Base-by-base conservation (phyloP, 2,329 filamentous ascomycete species). In the Arthrobotrys entomopaga region DNA sequence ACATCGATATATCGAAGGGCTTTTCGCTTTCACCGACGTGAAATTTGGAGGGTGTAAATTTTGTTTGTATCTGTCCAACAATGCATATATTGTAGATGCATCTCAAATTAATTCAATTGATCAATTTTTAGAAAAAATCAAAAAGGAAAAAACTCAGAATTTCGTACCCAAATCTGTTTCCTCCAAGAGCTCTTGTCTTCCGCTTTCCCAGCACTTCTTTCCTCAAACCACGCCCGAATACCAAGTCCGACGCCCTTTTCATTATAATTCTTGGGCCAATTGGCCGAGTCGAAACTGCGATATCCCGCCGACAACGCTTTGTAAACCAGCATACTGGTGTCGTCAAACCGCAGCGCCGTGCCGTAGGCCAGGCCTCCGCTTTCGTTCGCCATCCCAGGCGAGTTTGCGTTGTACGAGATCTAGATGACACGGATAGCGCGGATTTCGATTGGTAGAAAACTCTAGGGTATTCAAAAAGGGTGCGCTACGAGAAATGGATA, bases 261-360 rank as follows among this genome's bases (percentile, higher is more conserved):
- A 38, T 56, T 56, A 56, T 56, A 56, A 24, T 56, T 26, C 16
- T 56, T 56, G 6, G 52, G 22, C 52, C 52, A 56, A 22, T 56
- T 56, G 20, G 52, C 52, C 8, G 34, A 38, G n/a, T 56, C 52
- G n/a, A 56, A 56, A 20, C n/a, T 56, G 52, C 52, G 52, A 56
- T 56, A 56, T 15, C 52, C 52, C 22, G n/a, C 6, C 10, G 52
- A 56, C 26, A 56, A 56, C 20, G 52, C 52, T 13, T 56, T 56
- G 52, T 34, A 38, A 56, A 56, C 24, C 22, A 56, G 52, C 6
- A 26, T 20, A 15, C n/a, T 56, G 13, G 52, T 56, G 24, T 56
- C 52, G 15, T 56, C 52, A 38, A 56, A 56, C 10, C 52, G 52
- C 2, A 10, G 16, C 2, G 52, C 52, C 10, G 52, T 56, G 34